Evolutionary conservation across 1,139 yeast species (phyloP).

Genomic region (Wickerhamiella infanticola): DNA sequence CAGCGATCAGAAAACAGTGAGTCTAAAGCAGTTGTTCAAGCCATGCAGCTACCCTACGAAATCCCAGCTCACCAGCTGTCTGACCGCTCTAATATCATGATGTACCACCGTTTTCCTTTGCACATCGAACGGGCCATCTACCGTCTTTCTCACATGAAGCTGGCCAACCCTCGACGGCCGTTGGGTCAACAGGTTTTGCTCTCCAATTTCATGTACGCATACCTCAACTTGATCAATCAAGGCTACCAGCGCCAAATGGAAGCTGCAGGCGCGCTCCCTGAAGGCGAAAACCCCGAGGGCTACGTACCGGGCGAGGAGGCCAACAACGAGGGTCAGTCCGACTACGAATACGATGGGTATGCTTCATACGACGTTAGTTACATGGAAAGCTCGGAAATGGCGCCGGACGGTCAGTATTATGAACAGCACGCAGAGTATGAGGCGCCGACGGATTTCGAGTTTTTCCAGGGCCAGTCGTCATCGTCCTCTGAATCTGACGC

Average conservation of each 20-base stretch:
- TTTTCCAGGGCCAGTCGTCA: constrained; percentile 13
- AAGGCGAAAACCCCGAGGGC: constrained; percentile 1
- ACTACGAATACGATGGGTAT: constrained; percentile 9
- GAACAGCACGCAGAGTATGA: constrained; percentile 8
- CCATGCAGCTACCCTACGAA: constrained; percentile 24
- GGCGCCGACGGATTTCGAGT: constrained; percentile 7
- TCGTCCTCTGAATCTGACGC: constrained; percentile 15
- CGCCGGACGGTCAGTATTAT: constrained; percentile 4
- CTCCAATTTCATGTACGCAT: constrained; percentile 95
- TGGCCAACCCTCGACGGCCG: constrained; percentile 87
- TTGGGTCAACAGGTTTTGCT: constrained; percentile 79
- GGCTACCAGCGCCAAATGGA: constrained; percentile 27
- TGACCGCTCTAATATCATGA: constrained; percentile 25
- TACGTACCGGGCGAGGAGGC: constrained; percentile 2
- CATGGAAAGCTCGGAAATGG: neutral
- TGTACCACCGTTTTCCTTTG: constrained; percentile 57
- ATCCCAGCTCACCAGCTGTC: constrained; percentile 26
- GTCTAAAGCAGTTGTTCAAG: constrained; percentile 3
- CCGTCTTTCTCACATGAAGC: constrained; percentile 74
- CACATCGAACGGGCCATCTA: constrained; percentile 94
- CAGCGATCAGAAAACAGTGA: neutral
- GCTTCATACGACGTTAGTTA: neutral
- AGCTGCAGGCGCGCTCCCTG: constrained; percentile 5
- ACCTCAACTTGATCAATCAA: constrained; percentile 84
- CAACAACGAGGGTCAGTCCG: constrained; percentile 11